Evolutionary conservation across 345 rosid genomes (phyloP).

Genomic region (Adansonia digitata): DNA sequence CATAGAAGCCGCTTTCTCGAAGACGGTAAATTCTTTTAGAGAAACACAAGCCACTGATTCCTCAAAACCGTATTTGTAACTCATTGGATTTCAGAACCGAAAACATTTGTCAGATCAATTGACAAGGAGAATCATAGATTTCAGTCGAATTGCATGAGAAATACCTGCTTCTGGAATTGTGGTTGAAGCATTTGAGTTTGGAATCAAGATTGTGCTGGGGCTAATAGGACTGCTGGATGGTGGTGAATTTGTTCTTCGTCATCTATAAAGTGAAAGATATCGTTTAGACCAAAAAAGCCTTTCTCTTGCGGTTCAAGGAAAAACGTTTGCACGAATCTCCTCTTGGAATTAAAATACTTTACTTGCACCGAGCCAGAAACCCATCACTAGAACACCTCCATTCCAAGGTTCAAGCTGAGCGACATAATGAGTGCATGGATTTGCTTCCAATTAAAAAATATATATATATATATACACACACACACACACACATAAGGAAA

Average conservation of each 20-base stretch:
- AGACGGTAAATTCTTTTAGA: slow-evolving; percentile 2
- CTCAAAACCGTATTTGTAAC: not conserved
- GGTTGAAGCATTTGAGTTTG: slow-evolving; percentile 30
- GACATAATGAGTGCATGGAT: slow-evolving; percentile 55
- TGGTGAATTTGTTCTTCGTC: slow-evolving; percentile 48
- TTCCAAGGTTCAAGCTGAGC: slow-evolving; percentile 53
- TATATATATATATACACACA: no score
- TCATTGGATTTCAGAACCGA: not conserved
- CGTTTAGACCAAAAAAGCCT: slow-evolving; percentile 65
- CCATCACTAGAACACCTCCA: slow-evolving; percentile 64
- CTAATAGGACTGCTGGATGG: slow-evolving; percentile 47
- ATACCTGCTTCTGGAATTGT: slow-evolving; percentile 48
- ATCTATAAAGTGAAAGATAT: slow-evolving; percentile 56
- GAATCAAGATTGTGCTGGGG: slow-evolving; percentile 40
- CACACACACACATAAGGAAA: no score
- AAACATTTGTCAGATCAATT: not conserved
- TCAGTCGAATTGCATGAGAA: not conserved
- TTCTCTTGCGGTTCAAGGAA: slow-evolving; percentile 76
- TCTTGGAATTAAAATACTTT: slow-evolving; percentile 42
- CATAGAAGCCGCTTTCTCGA: not conserved
- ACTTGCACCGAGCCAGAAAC: slow-evolving; percentile 61
- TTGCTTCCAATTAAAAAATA: no score
- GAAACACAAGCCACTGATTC: not conserved
- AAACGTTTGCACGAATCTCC: slow-evolving; percentile 62
- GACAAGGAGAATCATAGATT: not conserved